Base-by-base conservation (phyloP, 2,329 filamentous ascomycete genomes). In the Sporothrix dimorphospora region DNA sequence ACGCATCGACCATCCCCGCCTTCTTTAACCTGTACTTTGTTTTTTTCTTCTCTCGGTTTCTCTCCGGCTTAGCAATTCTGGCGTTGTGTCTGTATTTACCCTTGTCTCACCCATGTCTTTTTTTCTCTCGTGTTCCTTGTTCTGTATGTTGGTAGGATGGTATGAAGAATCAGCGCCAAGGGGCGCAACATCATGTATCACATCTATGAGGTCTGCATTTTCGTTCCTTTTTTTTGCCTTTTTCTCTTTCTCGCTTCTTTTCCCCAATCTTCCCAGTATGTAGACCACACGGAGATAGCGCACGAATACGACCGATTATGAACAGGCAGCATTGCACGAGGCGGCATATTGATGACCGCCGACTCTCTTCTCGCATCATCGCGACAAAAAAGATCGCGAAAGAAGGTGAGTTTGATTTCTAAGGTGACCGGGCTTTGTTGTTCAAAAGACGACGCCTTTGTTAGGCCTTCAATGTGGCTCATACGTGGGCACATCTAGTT, bases 251-350 rank as follows among this genome's bases (percentile, higher is more conserved):
- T 45, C 40, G 27, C 45, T 38, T 34, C 14, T 49, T 67, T 38
- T 11, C 16, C 21, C 61, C 12, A 19, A 49, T 66, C 63, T 49
- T 66, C 30, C n/a, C 12, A 69, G 49, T 69, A 69, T 69, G 66
- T 69, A 69, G 66, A 45, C 21, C 49, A 40, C 63, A 51, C 7
- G 42, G 42, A 67, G 30, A 55, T 55, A 57, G 66, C 49, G 24
- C 19, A 55, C 34, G 34, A 57, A 69, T 69, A 69, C 27, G 66
- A 69, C 66, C 45, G 30, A 27, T 69, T 42, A 55, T 27, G 49
- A 69, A 24, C 19, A 55, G 47, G 34, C 12, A 27, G 42, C 34
- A 30, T 16, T 40, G 34, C 19, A 61, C 5, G 34, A 61, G 7
- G 30, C n/a, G 12, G 14, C 24, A 16, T 27, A 27, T 6, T 4